Conservation (phyloP, 2,329 filamentous ascomycete genomes). For the Verticillium isaacii region DNA sequence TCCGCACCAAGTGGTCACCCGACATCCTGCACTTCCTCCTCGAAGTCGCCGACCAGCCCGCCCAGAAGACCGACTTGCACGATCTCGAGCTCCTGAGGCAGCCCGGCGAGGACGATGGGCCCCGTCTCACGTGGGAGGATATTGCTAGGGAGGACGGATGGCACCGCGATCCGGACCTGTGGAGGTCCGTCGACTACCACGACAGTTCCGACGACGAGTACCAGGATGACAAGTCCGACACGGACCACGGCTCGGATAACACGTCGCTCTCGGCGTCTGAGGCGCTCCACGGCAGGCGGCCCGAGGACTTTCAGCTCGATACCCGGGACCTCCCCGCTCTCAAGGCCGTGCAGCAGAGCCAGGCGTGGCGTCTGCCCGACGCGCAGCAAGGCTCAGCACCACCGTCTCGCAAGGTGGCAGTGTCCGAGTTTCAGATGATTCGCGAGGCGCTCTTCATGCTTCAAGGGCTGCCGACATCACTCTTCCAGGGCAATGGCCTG, state of each 20-base stretch:
- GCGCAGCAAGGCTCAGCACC: not conserved
- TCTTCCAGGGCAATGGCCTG: slow-evolving; percentile 51
- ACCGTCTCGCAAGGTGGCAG: slow-evolving; percentile 7
- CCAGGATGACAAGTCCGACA: slow-evolving; percentile 29
- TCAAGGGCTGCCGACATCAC: slow-evolving; percentile 66
- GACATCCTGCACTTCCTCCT: slow-evolving; percentile 77
- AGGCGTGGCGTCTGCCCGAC: slow-evolving; percentile 37
- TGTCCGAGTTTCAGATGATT: slow-evolving; percentile 10
- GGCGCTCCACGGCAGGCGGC: slow-evolving; percentile 18
- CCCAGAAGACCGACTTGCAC: slow-evolving; percentile 61
- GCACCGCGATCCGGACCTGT: slow-evolving; percentile 60
- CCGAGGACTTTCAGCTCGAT: slow-evolving; percentile 23
- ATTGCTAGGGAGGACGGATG: slow-evolving; percentile 74
- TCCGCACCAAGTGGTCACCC: slow-evolving; percentile 62
- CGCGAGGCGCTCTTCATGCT: slow-evolving; percentile 72
- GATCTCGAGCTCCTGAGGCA: slow-evolving; percentile 53
- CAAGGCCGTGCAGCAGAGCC: slow-evolving; percentile 31
- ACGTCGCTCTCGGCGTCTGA: slow-evolving; percentile 31
- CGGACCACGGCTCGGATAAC: slow-evolving; percentile 24
- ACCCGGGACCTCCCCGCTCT: slow-evolving; percentile 23
- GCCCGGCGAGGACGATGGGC: slow-evolving; percentile 36
- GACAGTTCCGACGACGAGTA: slow-evolving; percentile 59
- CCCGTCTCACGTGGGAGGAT: slow-evolving; percentile 69
- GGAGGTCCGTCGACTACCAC: slow-evolving; percentile 65
- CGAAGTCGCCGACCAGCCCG: slow-evolving; percentile 75